A percentile compares a stretch with the other conserved stretches of the same genome.
phyloP scores from a whole-genome alignment of 2,329 filamentous ascomycete species.

The Graphilbum ipis-grandicollis region DNA sequence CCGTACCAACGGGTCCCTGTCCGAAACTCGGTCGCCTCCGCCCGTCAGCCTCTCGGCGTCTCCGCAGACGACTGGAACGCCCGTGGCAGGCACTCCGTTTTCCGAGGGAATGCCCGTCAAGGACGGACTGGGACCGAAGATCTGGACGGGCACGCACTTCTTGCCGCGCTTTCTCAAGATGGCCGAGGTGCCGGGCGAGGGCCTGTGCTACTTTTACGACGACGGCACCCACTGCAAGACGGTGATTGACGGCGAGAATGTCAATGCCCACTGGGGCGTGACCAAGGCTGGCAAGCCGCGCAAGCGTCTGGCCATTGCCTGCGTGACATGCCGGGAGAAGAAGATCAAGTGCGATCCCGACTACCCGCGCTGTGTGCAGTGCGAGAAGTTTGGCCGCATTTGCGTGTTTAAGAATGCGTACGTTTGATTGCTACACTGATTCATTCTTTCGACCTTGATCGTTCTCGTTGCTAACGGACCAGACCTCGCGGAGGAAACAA shows the following conservation, averaged over 20 bases:
- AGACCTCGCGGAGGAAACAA: conserved; percentile 42
- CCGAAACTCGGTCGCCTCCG: background rate
- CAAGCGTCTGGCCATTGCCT: conserved; percentile 83
- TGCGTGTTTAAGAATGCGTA: conserved; percentile 80
- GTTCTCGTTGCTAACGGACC: conserved; percentile 1
- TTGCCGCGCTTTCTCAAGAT: conserved; percentile 47
- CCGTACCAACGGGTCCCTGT: too few relatives aligned
- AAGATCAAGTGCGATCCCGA: conserved; percentile 95
- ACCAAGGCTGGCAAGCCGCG: conserved; percentile 89
- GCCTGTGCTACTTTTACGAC: conserved; percentile 71
- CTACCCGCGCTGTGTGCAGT: conserved; percentile 74
- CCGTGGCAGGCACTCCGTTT: conserved; percentile 6
- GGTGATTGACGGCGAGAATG: conserved; percentile 66
- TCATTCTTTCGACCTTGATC: background rate
- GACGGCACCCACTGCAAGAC: conserved; percentile 71
- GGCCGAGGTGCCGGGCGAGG: conserved; percentile 57
- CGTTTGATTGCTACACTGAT: conserved; percentile 31
- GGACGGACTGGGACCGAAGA: conserved; percentile 47
- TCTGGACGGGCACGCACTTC: conserved; percentile 52
- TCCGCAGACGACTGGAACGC: background rate
- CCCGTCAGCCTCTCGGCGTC: background rate
- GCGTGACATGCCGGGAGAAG: conserved; percentile 84
- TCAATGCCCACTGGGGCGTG: conserved; percentile 85
- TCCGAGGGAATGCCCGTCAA: conserved; percentile 34
- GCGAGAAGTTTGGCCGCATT: conserved; percentile 72